These are phyloP conservation scores for Beauveria scarabaeidicola DNA, from an alignment of 2,329 filamentous ascomycete genomes.

Conservation along the genomic window DNA sequence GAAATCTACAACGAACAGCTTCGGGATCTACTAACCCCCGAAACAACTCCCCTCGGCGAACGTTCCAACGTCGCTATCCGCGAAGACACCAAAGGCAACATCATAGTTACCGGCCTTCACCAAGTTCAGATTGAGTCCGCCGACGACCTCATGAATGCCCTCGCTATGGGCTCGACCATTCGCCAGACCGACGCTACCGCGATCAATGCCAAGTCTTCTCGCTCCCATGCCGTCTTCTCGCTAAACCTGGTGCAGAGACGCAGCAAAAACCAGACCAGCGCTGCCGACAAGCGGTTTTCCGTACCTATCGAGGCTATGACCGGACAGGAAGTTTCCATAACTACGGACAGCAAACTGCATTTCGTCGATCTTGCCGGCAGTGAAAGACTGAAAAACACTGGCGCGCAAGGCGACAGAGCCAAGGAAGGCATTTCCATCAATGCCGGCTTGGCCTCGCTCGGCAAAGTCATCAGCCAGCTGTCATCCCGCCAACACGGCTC, in stretches of 20 bases:
- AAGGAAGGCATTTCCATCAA: slow-evolving; percentile 98
- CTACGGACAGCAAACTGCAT: slow-evolving; percentile 94
- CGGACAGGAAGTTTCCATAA: slow-evolving; percentile 58
- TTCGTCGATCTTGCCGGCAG: slow-evolving; percentile 97
- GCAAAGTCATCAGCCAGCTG: slow-evolving; percentile 96
- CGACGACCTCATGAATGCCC: slow-evolving; percentile 78
- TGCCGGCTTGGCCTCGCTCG: slow-evolving; percentile 83
- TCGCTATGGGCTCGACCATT: slow-evolving; percentile 89
- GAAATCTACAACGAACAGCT: slow-evolving; percentile 98
- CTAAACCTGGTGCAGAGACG: slow-evolving; percentile 87
- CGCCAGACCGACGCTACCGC: slow-evolving; percentile 95
- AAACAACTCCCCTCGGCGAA: slow-evolving; percentile 59
- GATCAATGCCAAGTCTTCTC: slow-evolving; percentile 94
- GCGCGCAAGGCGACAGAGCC: slow-evolving; percentile 86
- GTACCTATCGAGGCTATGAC: slow-evolving; percentile 75
- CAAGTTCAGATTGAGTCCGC: slow-evolving; percentile 85
- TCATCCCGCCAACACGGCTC: slow-evolving; percentile 81
- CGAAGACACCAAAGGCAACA: slow-evolving; percentile 90
- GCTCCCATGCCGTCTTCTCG: slow-evolving; percentile 95
- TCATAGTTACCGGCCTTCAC: slow-evolving; percentile 81
- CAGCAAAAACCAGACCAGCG: slow-evolving; percentile 43
- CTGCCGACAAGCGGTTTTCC: slow-evolving; percentile 75
- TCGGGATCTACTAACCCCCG: slow-evolving; percentile 78
- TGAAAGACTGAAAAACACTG: slow-evolving; percentile 93
- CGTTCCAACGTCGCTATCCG: slow-evolving; percentile 79